phyloP scores from a whole-genome alignment of 306 rosid species.

The Trifolium dubium region DNA sequence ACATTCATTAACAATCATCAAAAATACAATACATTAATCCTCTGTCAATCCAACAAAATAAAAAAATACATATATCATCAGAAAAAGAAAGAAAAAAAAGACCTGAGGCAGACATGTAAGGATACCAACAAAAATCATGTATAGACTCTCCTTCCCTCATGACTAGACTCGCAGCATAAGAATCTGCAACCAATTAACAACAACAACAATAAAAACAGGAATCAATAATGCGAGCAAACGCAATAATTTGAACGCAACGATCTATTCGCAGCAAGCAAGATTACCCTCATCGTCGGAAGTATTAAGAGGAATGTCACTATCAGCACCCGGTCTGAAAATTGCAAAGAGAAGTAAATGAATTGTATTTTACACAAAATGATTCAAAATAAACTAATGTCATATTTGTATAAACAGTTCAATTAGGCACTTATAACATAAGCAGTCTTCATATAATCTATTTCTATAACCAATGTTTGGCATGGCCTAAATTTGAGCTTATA shows the following conservation, averaged over 20 bases:
- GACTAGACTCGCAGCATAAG: conserved; percentile 67
- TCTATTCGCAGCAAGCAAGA: not conserved
- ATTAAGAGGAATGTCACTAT: conserved; percentile 36
- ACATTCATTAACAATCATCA: conserved; percentile 31
- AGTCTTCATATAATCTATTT: too few species aligned
- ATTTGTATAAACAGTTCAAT: too few species aligned
- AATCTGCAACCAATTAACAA: conserved; percentile 58
- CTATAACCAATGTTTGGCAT: too few species aligned
- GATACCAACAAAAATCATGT: conserved; percentile 96
- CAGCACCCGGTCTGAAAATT: conserved; percentile 60
- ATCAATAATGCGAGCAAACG: conserved; percentile 4
- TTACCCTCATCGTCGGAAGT: conserved; percentile 58
- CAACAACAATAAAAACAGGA: conserved; percentile 26
- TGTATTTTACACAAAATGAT: not conserved
- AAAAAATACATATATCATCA: not conserved
- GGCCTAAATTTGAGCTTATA: too few species aligned
- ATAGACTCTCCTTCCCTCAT: conserved; percentile 85
- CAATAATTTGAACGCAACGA: not conserved
- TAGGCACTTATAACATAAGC: too few species aligned
- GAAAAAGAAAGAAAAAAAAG: conserved; percentile 30
- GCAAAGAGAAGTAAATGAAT: not conserved
- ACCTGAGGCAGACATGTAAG: conserved; percentile 97
- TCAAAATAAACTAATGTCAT: not conserved
- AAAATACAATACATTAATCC: not conserved
- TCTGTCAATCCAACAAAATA: not conserved